These are phyloP conservation scores for Mortierella sp. DNA, from an alignment of 371 early-diverging fungal genomes.

Conservation along the genomic window DNA sequence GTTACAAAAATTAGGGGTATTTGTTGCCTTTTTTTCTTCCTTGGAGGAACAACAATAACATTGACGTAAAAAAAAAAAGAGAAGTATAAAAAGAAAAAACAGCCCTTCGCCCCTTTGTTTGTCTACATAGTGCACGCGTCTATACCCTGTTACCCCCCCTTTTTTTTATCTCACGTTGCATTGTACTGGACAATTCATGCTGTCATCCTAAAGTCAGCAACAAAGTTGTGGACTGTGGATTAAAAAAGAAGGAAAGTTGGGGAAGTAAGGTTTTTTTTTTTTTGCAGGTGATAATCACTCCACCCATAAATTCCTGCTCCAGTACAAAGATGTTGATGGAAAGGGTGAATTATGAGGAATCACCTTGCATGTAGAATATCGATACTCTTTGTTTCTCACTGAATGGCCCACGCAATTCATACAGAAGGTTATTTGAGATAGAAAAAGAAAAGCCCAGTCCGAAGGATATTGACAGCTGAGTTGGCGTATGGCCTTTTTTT, in stretches of 20 bases:
- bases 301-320: neutral
- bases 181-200: conserved; percentile 11
- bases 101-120: conserved; percentile 28
- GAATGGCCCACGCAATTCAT: neutral
- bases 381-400: conserved; percentile 12
- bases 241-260: conserved; percentile 5
- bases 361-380: conserved; percentile 19
- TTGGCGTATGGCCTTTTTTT: neutral
- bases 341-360: neutral
- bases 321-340: neutral
- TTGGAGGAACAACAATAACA: neutral
- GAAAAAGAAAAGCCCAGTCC: neutral
- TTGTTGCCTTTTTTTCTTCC: neutral
- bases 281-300: neutral
- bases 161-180: conserved; percentile 17
- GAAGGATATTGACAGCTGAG: neutral
- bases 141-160: conserved; percentile 17
- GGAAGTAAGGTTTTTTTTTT: neutral
- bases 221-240: neutral
- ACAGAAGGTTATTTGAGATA: no score
- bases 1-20: conserved; percentile 9
- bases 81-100: neutral
- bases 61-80: conserved; percentile 7
- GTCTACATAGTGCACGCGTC: conserved; percentile 10
- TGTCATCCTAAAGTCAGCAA: conserved; percentile 8